phyloP scores from a whole-genome alignment of 257 asterid species.

The Gynochthodes officinalis region DNA sequence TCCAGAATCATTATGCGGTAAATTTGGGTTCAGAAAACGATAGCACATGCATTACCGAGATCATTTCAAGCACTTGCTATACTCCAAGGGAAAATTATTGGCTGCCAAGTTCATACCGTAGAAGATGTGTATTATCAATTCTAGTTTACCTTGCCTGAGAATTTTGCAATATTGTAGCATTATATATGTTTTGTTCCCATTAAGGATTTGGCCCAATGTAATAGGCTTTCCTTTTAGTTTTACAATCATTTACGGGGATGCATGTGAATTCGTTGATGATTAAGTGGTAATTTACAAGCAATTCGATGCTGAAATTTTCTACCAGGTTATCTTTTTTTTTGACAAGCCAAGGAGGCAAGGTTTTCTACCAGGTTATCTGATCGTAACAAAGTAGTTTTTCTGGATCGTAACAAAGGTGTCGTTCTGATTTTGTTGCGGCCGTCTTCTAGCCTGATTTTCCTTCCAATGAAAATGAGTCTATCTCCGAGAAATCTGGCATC shows the following conservation, averaged over 20 bases:
- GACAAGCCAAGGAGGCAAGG: no score
- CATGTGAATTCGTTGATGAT: not conserved
- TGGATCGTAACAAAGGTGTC: no score
- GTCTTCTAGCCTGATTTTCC: no score
- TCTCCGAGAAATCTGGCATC: no score
- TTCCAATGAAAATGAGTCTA: no score
- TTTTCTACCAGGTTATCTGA: no score
- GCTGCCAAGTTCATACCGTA: not conserved
- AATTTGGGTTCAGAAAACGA: slow-evolving; percentile 20
- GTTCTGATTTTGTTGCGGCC: no score
- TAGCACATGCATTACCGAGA: slow-evolving; percentile 9
- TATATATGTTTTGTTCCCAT: not conserved
- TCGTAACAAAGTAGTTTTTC: no score
- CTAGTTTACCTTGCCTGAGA: slow-evolving; percentile 2
- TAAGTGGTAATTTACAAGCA: not conserved
- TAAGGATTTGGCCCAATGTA: not conserved
- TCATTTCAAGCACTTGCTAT: not conserved
- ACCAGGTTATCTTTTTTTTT: no score
- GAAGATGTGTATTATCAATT: slow-evolving; percentile 7
- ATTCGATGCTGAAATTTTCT: not conserved
- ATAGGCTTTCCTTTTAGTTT: not conserved
- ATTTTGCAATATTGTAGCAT: not conserved
- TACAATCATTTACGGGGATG: not conserved
- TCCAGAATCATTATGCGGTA: slow-evolving; percentile 51
- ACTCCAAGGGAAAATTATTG: slow-evolving; percentile 1